Evolutionary conservation across 768 basidiomycete genomes (phyloP).

Genomic region (Suillus lakei): DNA sequence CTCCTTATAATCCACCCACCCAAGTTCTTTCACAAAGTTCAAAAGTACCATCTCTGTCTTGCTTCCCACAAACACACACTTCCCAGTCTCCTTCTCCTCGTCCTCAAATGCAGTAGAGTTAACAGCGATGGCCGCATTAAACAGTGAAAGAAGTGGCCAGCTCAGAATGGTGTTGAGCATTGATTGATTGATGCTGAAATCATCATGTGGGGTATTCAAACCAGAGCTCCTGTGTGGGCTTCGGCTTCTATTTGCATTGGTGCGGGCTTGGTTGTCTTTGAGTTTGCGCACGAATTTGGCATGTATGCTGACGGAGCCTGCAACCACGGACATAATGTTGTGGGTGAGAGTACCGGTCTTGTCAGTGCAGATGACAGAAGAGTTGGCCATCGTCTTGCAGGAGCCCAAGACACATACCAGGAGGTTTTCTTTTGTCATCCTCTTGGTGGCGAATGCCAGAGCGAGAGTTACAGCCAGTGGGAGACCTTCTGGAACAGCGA

Average conservation of each 20-base stretch:
- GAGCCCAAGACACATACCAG: slow-evolving; percentile 95
- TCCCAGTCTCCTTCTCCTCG: slow-evolving; percentile 59
- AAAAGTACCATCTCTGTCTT: slow-evolving; percentile 96
- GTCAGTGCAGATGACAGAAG: slow-evolving; percentile 94
- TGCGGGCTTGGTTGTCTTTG: slow-evolving; percentile 68
- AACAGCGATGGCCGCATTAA: slow-evolving; percentile 87
- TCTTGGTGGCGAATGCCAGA: slow-evolving; percentile 94
- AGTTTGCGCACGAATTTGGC: slow-evolving; percentile 90
- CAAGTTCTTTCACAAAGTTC: slow-evolving; percentile 78
- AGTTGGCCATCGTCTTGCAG: slow-evolving; percentile 99
- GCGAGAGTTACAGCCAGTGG: slow-evolving; percentile 97
- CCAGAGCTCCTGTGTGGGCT: slow-evolving; percentile 35
- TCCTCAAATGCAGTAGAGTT: slow-evolving; percentile 98
- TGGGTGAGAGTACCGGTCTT: slow-evolving; percentile 97
- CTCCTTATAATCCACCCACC: slow-evolving; percentile 74
- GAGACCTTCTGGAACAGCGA: too few relatives aligned
- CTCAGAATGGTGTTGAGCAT: slow-evolving; percentile 70
- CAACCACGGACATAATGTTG: slow-evolving; percentile 95
- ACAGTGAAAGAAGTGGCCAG: slow-evolving; percentile 60
- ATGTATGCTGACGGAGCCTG: slow-evolving; percentile 91
- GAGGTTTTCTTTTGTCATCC: slow-evolving; percentile 94
- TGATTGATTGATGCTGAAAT: slow-evolving; percentile 87
- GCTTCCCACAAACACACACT: slow-evolving; percentile 77
- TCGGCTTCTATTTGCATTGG: slow-evolving; percentile 72
- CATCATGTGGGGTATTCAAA: slow-evolving; percentile 44